Conservation (phyloP, 805 yeast genomes). For the Yarrowia hollandica region DNA sequence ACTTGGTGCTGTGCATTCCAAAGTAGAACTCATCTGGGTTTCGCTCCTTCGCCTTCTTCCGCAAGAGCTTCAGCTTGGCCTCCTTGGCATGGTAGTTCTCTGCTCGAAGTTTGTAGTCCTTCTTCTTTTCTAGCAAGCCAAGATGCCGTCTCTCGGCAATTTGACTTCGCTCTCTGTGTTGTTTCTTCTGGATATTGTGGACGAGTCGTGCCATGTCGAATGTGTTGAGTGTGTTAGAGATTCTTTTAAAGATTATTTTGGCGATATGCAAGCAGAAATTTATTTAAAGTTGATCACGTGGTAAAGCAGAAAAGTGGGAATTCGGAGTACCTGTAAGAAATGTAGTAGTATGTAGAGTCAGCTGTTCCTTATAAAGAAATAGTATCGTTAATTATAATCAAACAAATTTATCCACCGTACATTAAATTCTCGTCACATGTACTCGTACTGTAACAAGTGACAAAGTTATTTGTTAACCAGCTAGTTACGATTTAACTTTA, state of each 20-base stretch:
- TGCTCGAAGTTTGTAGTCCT: conserved; percentile 73
- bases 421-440: too few species aligned
- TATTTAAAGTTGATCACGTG: conserved; percentile 14
- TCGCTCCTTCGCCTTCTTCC: conserved; percentile 66
- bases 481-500: too few species aligned
- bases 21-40: conserved; percentile 97
- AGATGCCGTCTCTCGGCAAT: conserved; percentile 66
- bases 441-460: too few species aligned
- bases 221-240: not conserved
- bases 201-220: conserved; percentile 28
- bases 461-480: too few species aligned
- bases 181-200: conserved; percentile 92
- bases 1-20: conserved; percentile 74
- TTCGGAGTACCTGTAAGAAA: not conserved
- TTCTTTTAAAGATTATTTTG: conserved; percentile 1
- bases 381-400: too few species aligned
- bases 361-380: too few species aligned
- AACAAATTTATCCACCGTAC: too few species aligned
- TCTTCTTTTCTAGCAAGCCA: conserved; percentile 92
- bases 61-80: conserved; percentile 63
- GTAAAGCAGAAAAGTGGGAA: not conserved
- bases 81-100: conserved; percentile 61
- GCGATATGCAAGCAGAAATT: conserved; percentile 19
- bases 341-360: not conserved
- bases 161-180: conserved; percentile 93